A percentile compares a stretch with the other conserved stretches of the same genome.
Evolutionary conservation across 2,329 filamentous ascomycete genomes (phyloP).

Genomic region (Monosporascus sp.): DNA sequence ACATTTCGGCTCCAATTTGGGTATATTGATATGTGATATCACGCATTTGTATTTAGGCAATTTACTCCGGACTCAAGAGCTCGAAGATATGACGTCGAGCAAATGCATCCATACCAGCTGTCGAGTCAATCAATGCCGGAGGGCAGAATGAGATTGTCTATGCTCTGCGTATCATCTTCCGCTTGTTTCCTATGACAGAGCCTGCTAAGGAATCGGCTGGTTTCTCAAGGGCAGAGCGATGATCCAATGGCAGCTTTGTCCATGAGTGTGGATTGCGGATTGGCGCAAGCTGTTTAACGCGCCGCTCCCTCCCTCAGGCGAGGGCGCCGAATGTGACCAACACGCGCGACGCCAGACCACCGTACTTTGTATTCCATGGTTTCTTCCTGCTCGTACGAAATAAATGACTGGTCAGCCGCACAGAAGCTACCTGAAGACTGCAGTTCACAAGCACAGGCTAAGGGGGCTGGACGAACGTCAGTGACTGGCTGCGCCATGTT

Average conservation of each 20-base stretch:
- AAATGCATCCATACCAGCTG: not conserved
- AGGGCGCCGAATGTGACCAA: constrained; percentile 13
- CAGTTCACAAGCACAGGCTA: not conserved
- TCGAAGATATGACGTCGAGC: not conserved
- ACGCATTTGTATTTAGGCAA: not conserved
- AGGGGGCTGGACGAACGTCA: constrained; percentile 18
- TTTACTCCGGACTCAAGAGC: not conserved
- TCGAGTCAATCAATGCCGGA: constrained; percentile 2
- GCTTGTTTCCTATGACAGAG: not conserved
- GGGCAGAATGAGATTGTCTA: not conserved
- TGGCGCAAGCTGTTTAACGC: not conserved
- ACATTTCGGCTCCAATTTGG: not conserved
- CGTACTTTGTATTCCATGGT: constrained; percentile 20
- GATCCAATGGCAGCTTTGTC: not conserved
- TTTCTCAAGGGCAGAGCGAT: not conserved
- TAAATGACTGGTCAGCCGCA: constrained; percentile 16
- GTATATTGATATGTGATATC: not conserved
- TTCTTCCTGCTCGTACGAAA: constrained; percentile 8
- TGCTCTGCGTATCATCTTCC: not conserved
- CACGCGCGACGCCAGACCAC: constrained; percentile 12
- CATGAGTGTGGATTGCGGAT: not conserved
- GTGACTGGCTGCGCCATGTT: constrained; percentile 27
- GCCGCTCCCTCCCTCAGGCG: not conserved
- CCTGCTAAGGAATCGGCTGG: not conserved
- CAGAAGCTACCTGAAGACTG: constrained; percentile 16